These are phyloP conservation scores for Solanum arcanum DNA, from an alignment of 257 asterid genomes.

Conservation along the genomic window DNA sequence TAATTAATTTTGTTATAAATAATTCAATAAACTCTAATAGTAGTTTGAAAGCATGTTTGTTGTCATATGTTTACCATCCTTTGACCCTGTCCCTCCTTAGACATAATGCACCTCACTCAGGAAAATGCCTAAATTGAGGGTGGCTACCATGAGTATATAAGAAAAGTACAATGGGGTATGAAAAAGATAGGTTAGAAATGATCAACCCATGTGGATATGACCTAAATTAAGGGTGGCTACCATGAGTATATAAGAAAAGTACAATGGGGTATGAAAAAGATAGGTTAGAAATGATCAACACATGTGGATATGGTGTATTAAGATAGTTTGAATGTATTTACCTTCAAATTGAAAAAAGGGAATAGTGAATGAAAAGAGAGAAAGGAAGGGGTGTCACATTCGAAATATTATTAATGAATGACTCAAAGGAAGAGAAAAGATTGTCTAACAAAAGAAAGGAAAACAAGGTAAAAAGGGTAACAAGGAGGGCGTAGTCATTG, in stretches of 20 bases:
- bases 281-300: too few species aligned
- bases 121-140: not conserved
- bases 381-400: too few species aligned
- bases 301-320: not conserved
- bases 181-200: too few species aligned
- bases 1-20: too few species aligned
- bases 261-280: not conserved
- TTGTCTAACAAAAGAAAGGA: not conserved
- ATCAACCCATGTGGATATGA: not conserved
- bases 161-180: not conserved
- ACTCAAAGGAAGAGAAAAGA: too few species aligned
- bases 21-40: too few species aligned
- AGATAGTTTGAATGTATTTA: too few species aligned
- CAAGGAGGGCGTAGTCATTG: not conserved
- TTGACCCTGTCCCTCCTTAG: not conserved
- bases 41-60: too few species aligned
- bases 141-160: not conserved
- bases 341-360: too few species aligned
- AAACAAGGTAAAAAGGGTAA: not conserved
- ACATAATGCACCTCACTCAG: not conserved
- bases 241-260: not conserved
- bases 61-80: not conserved
- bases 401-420: too few species aligned
- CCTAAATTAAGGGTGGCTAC: not conserved
- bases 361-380: too few species aligned